A percentile compares a stretch with the other conserved stretches of the same genome.
These are phyloP conservation scores for Collybia mongolica DNA, from an alignment of 768 basidiomycete species.

Conservation along the genomic window DNA sequence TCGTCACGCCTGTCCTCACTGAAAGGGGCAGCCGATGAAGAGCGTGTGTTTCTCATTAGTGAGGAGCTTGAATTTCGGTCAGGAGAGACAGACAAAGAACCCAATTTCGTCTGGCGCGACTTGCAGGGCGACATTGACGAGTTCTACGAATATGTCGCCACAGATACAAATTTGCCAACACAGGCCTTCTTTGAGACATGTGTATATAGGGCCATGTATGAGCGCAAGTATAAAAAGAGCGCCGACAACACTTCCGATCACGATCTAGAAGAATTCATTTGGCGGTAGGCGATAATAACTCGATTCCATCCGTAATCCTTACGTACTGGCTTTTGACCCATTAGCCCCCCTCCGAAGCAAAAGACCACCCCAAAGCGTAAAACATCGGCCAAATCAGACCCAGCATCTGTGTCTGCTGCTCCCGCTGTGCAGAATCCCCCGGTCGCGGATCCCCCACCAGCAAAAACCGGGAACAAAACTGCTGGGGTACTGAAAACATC, in stretches of 20 bases:
- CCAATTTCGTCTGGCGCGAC: slow-evolving; percentile 90
- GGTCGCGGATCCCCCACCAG: slow-evolving; percentile 2
- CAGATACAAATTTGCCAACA: slow-evolving; percentile 76
- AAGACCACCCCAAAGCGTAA: slow-evolving; percentile 31
- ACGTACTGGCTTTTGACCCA: background rate
- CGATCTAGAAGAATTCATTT: slow-evolving; percentile 78
- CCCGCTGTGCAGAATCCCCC: slow-evolving; percentile 4
- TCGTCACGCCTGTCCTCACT: background rate
- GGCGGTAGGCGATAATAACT: slow-evolving; percentile 57
- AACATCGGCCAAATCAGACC: slow-evolving; percentile 21
- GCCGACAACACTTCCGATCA: slow-evolving; percentile 67
- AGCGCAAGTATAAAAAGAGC: slow-evolving; percentile 79
- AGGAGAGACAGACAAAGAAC: slow-evolving; percentile 70
- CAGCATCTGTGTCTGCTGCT: background rate
- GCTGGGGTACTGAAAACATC: background rate
- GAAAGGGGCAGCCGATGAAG: slow-evolving; percentile 75
- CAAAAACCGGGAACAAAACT: background rate
- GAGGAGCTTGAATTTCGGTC: slow-evolving; percentile 86
- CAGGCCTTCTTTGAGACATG: slow-evolving; percentile 89
- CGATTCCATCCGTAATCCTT: background rate
- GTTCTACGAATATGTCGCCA: slow-evolving; percentile 88
- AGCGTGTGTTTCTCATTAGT: slow-evolving; percentile 88
- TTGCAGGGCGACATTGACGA: slow-evolving; percentile 90
- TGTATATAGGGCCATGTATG: slow-evolving; percentile 96
- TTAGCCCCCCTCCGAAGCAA: slow-evolving; percentile 35